These are phyloP conservation scores for Fusarium sp. DNA, from an alignment of 2,329 filamentous ascomycete species.

Conservation along the genomic window DNA sequence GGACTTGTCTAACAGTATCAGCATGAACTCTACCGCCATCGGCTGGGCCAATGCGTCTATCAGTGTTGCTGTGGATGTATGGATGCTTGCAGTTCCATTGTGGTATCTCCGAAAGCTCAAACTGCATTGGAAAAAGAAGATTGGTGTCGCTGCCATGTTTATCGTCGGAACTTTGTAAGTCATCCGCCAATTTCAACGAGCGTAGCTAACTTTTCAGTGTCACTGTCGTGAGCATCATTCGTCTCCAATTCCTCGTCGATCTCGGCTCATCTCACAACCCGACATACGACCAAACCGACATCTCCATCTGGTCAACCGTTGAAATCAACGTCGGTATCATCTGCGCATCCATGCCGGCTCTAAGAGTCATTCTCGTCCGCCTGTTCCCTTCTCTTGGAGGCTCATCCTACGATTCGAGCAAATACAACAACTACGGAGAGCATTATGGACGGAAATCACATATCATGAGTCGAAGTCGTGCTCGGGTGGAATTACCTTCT, in stretches of 20 bases:
- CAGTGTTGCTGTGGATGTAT: slow-evolving; percentile 55
- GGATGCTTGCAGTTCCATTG: slow-evolving; percentile 56
- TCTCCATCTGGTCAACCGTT: slow-evolving; percentile 50
- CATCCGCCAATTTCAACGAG: fast-evolving
- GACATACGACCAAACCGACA: slow-evolving; percentile 45
- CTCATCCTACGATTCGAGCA: slow-evolving; percentile 41
- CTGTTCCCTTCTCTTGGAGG: slow-evolving; percentile 45
- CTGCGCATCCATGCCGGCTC: slow-evolving; percentile 49
- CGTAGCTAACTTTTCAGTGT: slow-evolving; percentile 38
- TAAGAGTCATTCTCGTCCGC: slow-evolving; percentile 45
- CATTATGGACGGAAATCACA: slow-evolving; percentile 36
- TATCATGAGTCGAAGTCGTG: slow-evolving; percentile 34
- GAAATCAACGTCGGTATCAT: slow-evolving; percentile 52
- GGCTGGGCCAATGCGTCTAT: slow-evolving; percentile 56
- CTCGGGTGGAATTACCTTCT: slow-evolving; percentile 34
- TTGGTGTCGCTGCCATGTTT: slow-evolving; percentile 56
- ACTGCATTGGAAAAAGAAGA: slow-evolving; percentile 54
- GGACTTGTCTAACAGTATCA: not conserved
- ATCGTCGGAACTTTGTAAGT: slow-evolving; percentile 54
- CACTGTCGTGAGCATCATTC: slow-evolving; percentile 47
- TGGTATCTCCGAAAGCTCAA: slow-evolving; percentile 50
- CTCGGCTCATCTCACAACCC: slow-evolving; percentile 45
- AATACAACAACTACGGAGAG: slow-evolving; percentile 37
- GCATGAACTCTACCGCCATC: slow-evolving; percentile 52
- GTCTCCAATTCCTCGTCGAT: slow-evolving; percentile 43